Evolutionary conservation across 2,329 filamentous ascomycete species (phyloP).

Genomic region (Colletotrichum sublineola): DNA sequence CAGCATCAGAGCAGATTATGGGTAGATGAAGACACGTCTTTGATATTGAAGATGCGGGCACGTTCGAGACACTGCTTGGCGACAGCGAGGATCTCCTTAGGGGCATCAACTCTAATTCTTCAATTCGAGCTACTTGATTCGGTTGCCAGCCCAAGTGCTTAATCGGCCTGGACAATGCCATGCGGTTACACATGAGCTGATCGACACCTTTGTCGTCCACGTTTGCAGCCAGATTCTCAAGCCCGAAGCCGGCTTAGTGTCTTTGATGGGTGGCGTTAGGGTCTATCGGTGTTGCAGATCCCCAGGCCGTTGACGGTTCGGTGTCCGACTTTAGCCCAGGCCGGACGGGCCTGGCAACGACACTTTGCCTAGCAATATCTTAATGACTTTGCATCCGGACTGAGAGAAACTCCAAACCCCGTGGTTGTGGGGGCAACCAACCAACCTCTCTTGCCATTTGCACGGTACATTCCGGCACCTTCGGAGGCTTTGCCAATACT

Average conservation of each 20-base stretch:
- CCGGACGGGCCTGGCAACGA: neutral
- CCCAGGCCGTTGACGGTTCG: conserved; percentile 10
- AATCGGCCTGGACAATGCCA: neutral
- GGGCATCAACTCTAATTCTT: neutral
- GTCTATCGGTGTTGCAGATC: conserved; percentile 32
- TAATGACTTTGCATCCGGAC: neutral
- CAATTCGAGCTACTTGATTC: neutral
- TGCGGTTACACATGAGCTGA: neutral
- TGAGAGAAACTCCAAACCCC: neutral
- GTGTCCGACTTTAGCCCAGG: conserved; percentile 11
- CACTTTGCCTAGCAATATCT: neutral
- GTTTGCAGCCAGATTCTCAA: conserved; percentile 21
- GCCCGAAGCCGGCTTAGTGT: neutral
- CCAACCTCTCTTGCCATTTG: neutral
- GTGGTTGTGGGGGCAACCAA: neutral
- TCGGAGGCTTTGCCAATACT: no score
- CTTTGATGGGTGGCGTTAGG: conserved; percentile 21
- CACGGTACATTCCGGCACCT: conserved; percentile 11
- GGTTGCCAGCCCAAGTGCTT: neutral
- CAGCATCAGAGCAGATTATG: neutral
- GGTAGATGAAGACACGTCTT: no score
- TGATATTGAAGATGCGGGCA: no score
- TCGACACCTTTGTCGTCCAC: conserved; percentile 10
- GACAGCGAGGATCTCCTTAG: neutral
- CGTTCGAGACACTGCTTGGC: neutral